Evolutionary conservation across 345 rosid species (phyloP).

Genomic region (Eucalyptus grandis): DNA sequence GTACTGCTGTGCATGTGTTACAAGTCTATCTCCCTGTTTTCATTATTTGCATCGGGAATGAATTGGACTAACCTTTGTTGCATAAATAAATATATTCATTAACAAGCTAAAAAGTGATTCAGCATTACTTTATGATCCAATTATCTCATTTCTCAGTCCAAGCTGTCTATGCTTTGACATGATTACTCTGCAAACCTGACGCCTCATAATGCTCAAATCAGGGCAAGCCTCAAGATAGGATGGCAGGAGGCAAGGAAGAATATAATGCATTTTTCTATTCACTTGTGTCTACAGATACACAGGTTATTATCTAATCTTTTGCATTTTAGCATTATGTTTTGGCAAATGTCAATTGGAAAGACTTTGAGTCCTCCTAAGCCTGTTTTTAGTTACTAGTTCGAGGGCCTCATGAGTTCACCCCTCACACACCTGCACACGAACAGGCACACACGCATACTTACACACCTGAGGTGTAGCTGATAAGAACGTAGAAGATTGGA

Average conservation of each 20-base stretch:
- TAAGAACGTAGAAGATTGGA: neutral
- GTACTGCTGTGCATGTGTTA: neutral
- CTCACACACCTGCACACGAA: neutral
- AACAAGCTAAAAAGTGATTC: neutral
- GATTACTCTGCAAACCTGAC: neutral
- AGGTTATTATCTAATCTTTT: constrained; percentile 21
- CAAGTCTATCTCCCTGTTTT: neutral
- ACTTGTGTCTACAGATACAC: constrained; percentile 93
- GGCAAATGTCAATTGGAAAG: neutral
- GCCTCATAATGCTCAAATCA: neutral
- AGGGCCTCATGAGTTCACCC: neutral
- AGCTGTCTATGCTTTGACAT: neutral
- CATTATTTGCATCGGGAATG: neutral
- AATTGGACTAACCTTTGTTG: neutral
- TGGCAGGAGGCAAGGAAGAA: constrained; percentile 99
- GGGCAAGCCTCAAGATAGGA: constrained; percentile 95
- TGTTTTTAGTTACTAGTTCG: neutral
- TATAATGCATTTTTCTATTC: constrained; percentile 97
- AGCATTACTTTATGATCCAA: neutral
- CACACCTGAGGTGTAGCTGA: neutral
- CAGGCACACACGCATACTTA: neutral
- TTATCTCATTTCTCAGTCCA: neutral
- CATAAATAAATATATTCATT: neutral
- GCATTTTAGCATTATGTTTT: neutral
- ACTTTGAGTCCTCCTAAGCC: neutral